These are phyloP conservation scores for Suillus occidentalis DNA, from an alignment of 768 basidiomycete species.

Conservation along the genomic window DNA sequence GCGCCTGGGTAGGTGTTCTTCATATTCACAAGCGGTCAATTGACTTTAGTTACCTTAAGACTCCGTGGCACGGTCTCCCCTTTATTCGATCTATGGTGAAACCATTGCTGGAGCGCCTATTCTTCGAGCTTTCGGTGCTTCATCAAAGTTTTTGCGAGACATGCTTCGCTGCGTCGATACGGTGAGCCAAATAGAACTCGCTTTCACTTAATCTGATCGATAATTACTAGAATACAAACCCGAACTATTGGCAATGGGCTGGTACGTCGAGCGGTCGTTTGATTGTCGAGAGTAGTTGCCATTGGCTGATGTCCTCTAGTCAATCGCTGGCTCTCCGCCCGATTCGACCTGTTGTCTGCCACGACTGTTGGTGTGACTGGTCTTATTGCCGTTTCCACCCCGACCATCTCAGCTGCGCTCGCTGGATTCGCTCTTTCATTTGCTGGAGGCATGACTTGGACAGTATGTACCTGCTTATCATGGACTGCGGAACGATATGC, in stretches of 20 bases:
- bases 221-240: constrained; percentile 52
- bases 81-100: constrained; percentile 48
- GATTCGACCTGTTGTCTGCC: constrained; percentile 81
- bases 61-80: constrained; percentile 48
- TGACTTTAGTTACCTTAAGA: constrained; percentile 27
- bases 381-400: constrained; percentile 62
- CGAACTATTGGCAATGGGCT: constrained; percentile 92
- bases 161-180: constrained; percentile 84
- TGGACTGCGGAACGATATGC: constrained; percentile 2
- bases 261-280: constrained; percentile 40
- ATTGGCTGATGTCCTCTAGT: constrained; percentile 42
- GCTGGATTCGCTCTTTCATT: constrained; percentile 90
- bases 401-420: constrained; percentile 72
- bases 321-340: constrained; percentile 87
- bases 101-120: constrained; percentile 53
- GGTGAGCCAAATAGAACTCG: constrained; percentile 38
- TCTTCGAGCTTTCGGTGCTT: constrained; percentile 84
- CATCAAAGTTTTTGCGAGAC: constrained; percentile 81
- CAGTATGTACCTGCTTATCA: constrained; percentile 41
- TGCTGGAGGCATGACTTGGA: constrained; percentile 70
- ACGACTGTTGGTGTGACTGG: constrained; percentile 74
- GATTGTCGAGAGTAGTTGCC: not conserved
- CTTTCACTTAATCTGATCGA: constrained; percentile 3
- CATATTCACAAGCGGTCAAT: not conserved
- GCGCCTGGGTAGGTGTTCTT: constrained; percentile 55